These are phyloP conservation scores for Evansstolkia leycettana DNA, from an alignment of 495 filamentous ascomycete genomes.

Conservation along the genomic window DNA sequence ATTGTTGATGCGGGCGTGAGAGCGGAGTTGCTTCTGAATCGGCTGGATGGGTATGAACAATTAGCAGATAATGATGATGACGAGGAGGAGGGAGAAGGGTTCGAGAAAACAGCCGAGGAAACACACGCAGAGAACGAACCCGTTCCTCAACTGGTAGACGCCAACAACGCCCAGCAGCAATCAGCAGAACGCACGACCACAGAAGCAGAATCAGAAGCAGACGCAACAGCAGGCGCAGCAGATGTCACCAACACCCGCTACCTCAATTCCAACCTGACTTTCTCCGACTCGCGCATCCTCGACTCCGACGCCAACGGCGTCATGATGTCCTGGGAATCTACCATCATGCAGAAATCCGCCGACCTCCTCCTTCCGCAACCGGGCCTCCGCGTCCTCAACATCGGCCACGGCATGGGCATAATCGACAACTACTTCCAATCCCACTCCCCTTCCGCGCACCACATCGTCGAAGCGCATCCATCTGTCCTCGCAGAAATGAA, in stretches of 20 bases:
- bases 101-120: constrained; percentile 12
- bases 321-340: constrained; percentile 95
- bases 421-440: constrained; percentile 73
- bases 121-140: constrained; percentile 5
- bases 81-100: constrained; percentile 11
- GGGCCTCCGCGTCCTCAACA: constrained; percentile 67
- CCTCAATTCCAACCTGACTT: constrained; percentile 64
- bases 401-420: constrained; percentile 96
- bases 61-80: constrained; percentile 44
- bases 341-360: constrained; percentile 75
- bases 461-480: constrained; percentile 90
- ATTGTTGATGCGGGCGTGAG: constrained; percentile 87
- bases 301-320: constrained; percentile 77
- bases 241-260: constrained; percentile 54
- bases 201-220: constrained; percentile 11
- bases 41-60: constrained; percentile 66
- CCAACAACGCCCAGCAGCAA: no score
- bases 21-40: constrained; percentile 71
- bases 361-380: constrained; percentile 43
- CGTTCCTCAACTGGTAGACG: constrained; percentile 1
- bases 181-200: neutral
- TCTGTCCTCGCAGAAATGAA: constrained; percentile 63
- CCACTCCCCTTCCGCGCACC: constrained; percentile 51
- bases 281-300: constrained; percentile 60
- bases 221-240: constrained; percentile 7